Evolutionary conservation across 1,284 basidiomycete species (phyloP).

Genomic region (Ustilago tritici): DNA sequence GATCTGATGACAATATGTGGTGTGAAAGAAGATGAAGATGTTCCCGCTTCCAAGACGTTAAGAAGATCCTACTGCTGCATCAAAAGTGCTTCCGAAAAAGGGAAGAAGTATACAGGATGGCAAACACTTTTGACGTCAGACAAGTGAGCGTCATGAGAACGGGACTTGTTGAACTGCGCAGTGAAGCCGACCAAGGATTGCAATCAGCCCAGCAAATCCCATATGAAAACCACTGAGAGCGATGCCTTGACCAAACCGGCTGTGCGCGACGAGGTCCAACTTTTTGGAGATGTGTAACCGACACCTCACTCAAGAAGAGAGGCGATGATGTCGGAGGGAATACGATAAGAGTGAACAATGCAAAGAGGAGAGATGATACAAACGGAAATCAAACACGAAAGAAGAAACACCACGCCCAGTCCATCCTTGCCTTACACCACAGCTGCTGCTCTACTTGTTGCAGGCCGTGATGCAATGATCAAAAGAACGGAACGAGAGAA

Average conservation of each 20-base stretch:
- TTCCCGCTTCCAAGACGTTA: background rate
- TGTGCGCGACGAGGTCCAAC: constrained; percentile 23
- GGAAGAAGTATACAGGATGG: constrained; percentile 26
- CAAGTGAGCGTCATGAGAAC: background rate
- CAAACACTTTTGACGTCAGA: background rate
- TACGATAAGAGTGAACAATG: constrained; percentile 28
- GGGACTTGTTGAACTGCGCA: constrained; percentile 20
- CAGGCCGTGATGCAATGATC: background rate
- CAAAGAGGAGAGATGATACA: constrained; percentile 30
- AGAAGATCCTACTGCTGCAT: background rate
- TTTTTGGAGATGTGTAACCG: constrained; percentile 13
- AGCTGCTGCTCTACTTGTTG: constrained; percentile 1
- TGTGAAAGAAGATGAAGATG: background rate
- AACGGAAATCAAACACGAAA: constrained; percentile 19
- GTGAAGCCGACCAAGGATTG: background rate
- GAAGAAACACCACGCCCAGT: background rate
- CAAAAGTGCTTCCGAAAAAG: constrained; percentile 9
- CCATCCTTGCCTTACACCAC: background rate
- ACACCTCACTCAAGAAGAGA: background rate
- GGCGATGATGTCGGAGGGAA: constrained; percentile 21
- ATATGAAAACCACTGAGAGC: constrained; percentile 21
- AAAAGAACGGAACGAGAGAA: background rate
- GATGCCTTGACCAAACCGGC: constrained; percentile 2
- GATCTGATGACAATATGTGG: constrained; percentile 15
- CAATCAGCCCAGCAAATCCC: constrained; percentile 38